Conservation (phyloP, 192 early-diverging fungal species). For the Gamsiella multidivaricata region DNA sequence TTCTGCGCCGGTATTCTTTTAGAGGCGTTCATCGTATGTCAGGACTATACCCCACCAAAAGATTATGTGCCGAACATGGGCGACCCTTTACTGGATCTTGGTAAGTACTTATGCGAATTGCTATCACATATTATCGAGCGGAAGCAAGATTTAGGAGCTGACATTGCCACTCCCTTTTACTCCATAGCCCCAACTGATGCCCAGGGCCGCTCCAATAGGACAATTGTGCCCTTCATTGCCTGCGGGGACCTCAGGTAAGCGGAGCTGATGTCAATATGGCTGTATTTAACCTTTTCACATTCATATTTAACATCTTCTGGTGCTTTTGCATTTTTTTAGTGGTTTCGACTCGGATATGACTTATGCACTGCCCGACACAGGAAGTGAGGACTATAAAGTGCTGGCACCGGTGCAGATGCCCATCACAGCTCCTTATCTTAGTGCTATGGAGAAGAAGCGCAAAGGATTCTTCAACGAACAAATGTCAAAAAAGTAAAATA, state of each 20-base stretch:
- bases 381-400: slow-evolving; percentile 38
- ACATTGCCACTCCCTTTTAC: background rate
- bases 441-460: slow-evolving; percentile 79
- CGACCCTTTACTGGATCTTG: slow-evolving; percentile 87
- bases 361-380: slow-evolving; percentile 71
- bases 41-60: slow-evolving; percentile 86
- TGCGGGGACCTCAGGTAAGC: slow-evolving; percentile 88
- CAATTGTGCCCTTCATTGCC: slow-evolving; percentile 89
- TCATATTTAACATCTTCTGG: background rate
- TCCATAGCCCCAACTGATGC: slow-evolving; percentile 63
- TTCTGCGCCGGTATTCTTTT: background rate
- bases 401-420: slow-evolving; percentile 86
- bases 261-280: no score
- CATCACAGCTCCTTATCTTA: slow-evolving; percentile 90
- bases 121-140: no score
- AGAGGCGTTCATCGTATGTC: slow-evolving; percentile 95
- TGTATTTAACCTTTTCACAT: no score
- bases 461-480: slow-evolving; percentile 78
- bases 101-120: slow-evolving; percentile 25
- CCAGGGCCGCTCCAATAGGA: slow-evolving; percentile 75
- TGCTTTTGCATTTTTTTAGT: slow-evolving; percentile 33
- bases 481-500: slow-evolving; percentile 47
- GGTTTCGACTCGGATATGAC: slow-evolving; percentile 92
- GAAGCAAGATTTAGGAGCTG: background rate
- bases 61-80: slow-evolving; percentile 92